A percentile compares a stretch with the other conserved stretches of the same genome.
Conservation (phyloP, 1,284 basidiomycete species). For the Rhizoctonia solani region DNA sequence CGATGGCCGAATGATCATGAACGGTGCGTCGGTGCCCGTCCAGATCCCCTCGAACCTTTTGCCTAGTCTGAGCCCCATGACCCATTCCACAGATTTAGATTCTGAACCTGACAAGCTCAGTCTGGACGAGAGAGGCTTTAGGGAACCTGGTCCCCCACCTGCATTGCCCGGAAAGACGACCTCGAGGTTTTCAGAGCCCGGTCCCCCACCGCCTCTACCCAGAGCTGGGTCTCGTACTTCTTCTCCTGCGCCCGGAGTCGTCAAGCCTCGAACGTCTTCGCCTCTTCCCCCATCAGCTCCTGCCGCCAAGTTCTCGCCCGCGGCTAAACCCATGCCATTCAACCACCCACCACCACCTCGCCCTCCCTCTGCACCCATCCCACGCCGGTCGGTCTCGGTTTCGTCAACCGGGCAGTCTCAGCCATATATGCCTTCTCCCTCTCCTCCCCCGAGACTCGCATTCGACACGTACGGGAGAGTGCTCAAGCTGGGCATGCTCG, state of each 20-base stretch:
- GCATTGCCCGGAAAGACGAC: too few relatives aligned
- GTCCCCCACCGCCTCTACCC: too few relatives aligned
- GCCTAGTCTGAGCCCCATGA: slow-evolving; percentile 7
- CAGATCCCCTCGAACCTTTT: slow-evolving; percentile 10
- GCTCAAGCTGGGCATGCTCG: slow-evolving; percentile 10
- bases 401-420: background rate
- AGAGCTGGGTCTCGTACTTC: too few relatives aligned
- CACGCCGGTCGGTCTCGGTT: background rate
- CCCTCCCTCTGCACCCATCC: background rate
- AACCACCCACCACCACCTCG: too few relatives aligned
- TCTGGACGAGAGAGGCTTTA: too few relatives aligned
- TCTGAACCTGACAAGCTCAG: background rate
- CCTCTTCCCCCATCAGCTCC: too few relatives aligned
- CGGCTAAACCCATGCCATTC: too few relatives aligned
- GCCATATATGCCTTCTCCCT: slow-evolving; percentile 14
- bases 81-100: slow-evolving; percentile 1
- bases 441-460: slow-evolving; percentile 11
- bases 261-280: too few relatives aligned
- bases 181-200: too few relatives aligned
- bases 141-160: background rate
- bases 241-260: too few relatives aligned
- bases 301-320: too few relatives aligned
- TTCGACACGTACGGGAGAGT: slow-evolving; percentile 13
- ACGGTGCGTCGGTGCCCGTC: background rate
- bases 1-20: background rate